Conservation (phyloP, 108 stramenopile genomes). For the Stephanodiscus minutulus region DNA sequence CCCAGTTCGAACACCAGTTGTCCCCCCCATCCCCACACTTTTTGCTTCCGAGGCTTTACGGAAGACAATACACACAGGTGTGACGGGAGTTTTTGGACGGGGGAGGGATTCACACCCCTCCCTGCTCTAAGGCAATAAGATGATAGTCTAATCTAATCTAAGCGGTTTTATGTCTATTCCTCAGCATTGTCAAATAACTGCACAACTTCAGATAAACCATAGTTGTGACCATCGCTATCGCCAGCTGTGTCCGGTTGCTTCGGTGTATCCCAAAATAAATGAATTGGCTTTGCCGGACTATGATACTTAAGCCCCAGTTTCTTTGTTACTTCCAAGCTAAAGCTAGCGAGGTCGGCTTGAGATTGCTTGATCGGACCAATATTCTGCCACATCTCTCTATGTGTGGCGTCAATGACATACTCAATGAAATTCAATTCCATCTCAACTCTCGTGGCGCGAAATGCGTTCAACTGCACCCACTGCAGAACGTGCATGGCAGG, state of each 20-base stretch:
- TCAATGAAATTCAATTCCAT: conserved; percentile 55
- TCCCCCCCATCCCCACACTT: too few relatives aligned
- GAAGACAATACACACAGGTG: too few relatives aligned
- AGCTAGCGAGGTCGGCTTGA: conserved; percentile 49
- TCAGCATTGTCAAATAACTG: not conserved
- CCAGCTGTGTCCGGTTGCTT: not conserved
- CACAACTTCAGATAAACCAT: not conserved
- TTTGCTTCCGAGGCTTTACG: too few relatives aligned
- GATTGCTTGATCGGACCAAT: conserved; percentile 42
- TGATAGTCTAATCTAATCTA: too few relatives aligned
- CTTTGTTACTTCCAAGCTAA: conserved; percentile 49
- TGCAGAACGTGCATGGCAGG: not conserved
- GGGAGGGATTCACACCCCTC: too few relatives aligned
- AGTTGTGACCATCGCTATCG: not conserved
- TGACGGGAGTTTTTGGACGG: too few relatives aligned
- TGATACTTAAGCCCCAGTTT: conserved; percentile 41
- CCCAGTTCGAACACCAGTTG: too few relatives aligned
- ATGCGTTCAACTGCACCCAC: conserved; percentile 50
- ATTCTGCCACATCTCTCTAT: conserved; percentile 56
- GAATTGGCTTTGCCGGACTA: conserved; percentile 45
- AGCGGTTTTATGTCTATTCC: too few relatives aligned
- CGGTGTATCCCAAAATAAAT: conserved; percentile 20
- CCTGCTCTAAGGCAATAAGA: too few relatives aligned
- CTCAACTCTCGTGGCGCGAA: conserved; percentile 48
- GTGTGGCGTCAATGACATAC: conserved; percentile 43